Base-by-base conservation (phyloP, 2,329 filamentous ascomycete species). In the Phoma sp. region DNA sequence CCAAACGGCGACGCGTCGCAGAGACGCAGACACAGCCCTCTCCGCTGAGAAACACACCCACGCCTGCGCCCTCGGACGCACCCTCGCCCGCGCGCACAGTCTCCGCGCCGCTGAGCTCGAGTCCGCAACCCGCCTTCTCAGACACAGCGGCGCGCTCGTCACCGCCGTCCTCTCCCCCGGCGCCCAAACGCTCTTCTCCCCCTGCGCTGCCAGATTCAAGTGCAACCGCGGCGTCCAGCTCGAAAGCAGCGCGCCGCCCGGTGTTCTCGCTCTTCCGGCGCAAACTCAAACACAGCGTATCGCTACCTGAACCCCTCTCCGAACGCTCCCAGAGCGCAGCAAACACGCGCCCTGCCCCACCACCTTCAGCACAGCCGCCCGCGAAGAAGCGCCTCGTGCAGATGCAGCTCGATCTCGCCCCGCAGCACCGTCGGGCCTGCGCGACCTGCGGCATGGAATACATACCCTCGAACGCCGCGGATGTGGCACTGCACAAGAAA, bases 371-470 rank as follows among this genome's bases (percentile, higher is more conserved):
- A 49, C 66, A 67, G 4, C 66, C 67, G 7, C 64, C 53, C 29
- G 64, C 58, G 61, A 68, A 65, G 55, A 72, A 70, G 52, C 67
- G 69, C 25, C 65, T 86, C 54, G 81, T 81, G 44, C 85, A 88
- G 66, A 85, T 85, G 77, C 83, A 85, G 61, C 79, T 88, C 55
- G 83, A 85, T 61, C 75, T 87, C 10, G 85, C 83, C 2, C 76
- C 78, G 35, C 79, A 83, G 37, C 74, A 81, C 35, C 79, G 82
- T 41, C 83, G 82, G 60, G 83, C 80, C 9, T 89, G 86, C 71
- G 75, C 77, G 33, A 77, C 75, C 2, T 89, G 86, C 62, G 83
- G 84, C 1, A 89, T 89, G 86, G 83, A 86, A 47, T 89, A 88
- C 61, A 80, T 85, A 30, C 82, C 85, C 4, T 87, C 85, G 0